Conservation (phyloP, 2,329 filamentous ascomycete species). For the Colletotrichum sojae region DNA sequence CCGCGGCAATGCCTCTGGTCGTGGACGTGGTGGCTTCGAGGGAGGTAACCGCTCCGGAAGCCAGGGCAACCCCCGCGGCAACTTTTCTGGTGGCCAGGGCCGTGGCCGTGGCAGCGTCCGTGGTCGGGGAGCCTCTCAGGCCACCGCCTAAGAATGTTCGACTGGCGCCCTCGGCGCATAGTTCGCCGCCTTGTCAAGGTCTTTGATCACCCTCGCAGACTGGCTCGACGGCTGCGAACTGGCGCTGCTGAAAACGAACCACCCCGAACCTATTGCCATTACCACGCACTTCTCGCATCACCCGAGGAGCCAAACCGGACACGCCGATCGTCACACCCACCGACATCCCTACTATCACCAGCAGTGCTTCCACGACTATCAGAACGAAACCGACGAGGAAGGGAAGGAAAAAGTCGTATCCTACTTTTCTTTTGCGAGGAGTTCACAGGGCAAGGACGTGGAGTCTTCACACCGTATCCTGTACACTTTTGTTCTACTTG, state of each 20-base stretch:
- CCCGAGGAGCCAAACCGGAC: neutral
- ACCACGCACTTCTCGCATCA: neutral
- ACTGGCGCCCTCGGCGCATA: neutral
- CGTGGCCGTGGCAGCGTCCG: conserved; percentile 78
- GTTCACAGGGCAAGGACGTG: conserved; percentile 35
- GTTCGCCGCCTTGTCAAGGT: neutral
- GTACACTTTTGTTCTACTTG: conserved; percentile 24
- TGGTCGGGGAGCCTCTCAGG: conserved; percentile 72
- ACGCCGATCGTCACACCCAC: neutral
- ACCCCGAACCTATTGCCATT: neutral
- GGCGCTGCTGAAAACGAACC: neutral
- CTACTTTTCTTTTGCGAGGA: conserved; percentile 31
- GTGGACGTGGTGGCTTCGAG: conserved; percentile 78
- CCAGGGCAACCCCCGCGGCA: conserved; percentile 70
- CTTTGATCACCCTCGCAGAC: neutral
- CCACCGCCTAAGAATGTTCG: conserved; percentile 44
- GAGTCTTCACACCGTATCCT: conserved; percentile 38
- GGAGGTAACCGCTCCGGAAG: conserved; percentile 69
- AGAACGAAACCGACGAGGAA: conserved; percentile 21
- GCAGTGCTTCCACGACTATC: conserved; percentile 24
- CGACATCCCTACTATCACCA: neutral
- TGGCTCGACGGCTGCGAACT: no score
- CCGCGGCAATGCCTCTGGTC: conserved; percentile 54
- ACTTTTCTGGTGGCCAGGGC: conserved; percentile 75
- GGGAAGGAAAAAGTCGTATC: conserved; percentile 23